Percentiles rank a stretch among this genome's conserved stretches.
Evolutionary conservation across 1,284 basidiomycete species (phyloP).

Genomic region (Veloboletus limbatus): DNA sequence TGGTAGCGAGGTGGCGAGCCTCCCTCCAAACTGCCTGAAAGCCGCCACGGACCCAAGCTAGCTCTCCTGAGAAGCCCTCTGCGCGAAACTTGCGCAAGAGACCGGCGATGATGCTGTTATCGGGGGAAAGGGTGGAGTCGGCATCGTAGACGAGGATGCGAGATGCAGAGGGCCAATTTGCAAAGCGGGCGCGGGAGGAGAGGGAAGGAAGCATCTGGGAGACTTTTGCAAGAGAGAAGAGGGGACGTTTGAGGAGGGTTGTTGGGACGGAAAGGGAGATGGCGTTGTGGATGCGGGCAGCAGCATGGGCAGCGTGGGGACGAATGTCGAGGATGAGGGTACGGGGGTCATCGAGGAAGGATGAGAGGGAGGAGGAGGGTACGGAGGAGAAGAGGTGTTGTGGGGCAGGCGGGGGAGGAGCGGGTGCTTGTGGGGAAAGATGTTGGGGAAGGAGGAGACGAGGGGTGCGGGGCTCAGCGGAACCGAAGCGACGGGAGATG

Average conservation of each 20-base stretch:
- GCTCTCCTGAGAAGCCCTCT: slow-evolving; percentile 62
- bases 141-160: slow-evolving; percentile 81
- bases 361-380: slow-evolving; percentile 32
- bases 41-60: slow-evolving; percentile 80
- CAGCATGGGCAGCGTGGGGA: slow-evolving; percentile 69
- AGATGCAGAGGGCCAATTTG: slow-evolving; percentile 51
- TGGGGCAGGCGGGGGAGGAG: slow-evolving; percentile 1
- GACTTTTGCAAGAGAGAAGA: slow-evolving; percentile 75
- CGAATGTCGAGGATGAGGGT: slow-evolving; percentile 83
- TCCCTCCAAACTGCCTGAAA: slow-evolving; percentile 69
- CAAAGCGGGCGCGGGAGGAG: slow-evolving; percentile 57
- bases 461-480: slow-evolving; percentile 32
- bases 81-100: slow-evolving; percentile 82
- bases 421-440: neutral
- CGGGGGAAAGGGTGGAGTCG: slow-evolving; percentile 59
- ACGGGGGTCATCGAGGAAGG: slow-evolving; percentile 33
- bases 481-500: slow-evolving; percentile 35
- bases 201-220: slow-evolving; percentile 69
- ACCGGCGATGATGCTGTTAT: slow-evolving; percentile 71
- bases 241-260: slow-evolving; percentile 87
- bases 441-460: slow-evolving; percentile 28
- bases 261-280: slow-evolving; percentile 91
- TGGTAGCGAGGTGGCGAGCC: slow-evolving; percentile 50
- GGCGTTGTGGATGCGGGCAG: slow-evolving; percentile 68
- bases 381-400: slow-evolving; percentile 32